Base-by-base conservation (phyloP, 345 rosid genomes). In the Hibiscus trionum region DNA sequence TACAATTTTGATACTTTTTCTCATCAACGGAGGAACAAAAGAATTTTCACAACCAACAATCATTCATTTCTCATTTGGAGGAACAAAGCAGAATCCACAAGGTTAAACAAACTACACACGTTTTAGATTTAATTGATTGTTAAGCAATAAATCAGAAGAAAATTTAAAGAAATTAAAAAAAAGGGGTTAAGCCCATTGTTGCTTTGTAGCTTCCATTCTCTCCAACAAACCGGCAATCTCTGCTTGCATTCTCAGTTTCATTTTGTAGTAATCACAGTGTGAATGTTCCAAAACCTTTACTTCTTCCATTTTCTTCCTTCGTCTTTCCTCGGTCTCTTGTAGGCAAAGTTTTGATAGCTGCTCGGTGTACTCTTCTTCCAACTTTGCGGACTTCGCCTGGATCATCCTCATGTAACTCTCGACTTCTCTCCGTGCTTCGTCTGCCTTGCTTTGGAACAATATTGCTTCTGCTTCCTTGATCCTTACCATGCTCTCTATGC, bases 391-490 rank as follows among this genome's bases (percentile, higher is more conserved):
- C 74, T 80, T 82, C 19, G 78, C 78, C 5, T 77, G 85, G 67
- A 88, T 79, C 87, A 89, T 84, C 53, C 86, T 83, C 78, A 80
- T 80, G 78, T 46, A 87, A 50, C 83, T 82, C 80, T 92, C 99
- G 0, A 89, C 97, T 3, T 90, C 97, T 64, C 85, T 84, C 29
- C 89, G 81, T 0, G 99, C 99, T 17, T 92, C 97, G 19, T 95
- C 97, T 4, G 99, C 97, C 82, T 84, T 92, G 86, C 78, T 81
- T 86, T 92, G 97, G 75, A 92, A 95, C 99, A 95, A 89, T 70
- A 87, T 83, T 15, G 93, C 86, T 77, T 95, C 99, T 1, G 89
- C 97, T 81, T 92, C 90, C 83, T 95, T 95, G 27, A 95, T 92
- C 76, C 93, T 80, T 26, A 92, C 92, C 70, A 92, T 78, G 81